These are phyloP conservation scores for Polytrichum commune DNA, from an alignment of 225 moss, liverwort and hornwort genomes.

Conservation along the genomic window DNA sequence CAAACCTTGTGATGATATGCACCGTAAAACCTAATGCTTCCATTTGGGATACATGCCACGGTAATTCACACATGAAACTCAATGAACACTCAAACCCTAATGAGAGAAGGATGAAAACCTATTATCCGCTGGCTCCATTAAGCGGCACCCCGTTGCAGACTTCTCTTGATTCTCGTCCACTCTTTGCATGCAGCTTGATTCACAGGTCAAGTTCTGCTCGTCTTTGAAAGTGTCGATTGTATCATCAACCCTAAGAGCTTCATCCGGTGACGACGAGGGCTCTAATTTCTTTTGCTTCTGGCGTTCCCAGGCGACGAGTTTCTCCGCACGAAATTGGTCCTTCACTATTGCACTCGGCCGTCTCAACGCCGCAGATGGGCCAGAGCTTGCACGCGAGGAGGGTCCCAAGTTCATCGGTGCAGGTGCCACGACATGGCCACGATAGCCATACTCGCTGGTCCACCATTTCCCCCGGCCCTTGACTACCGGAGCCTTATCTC, in stretches of 20 bases:
- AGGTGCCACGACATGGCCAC: conserved; percentile 19
- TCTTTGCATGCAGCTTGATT: too few species aligned
- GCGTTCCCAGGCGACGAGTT: background rate
- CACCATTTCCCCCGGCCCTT: conserved; percentile 72
- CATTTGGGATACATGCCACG: background rate
- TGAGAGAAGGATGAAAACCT: background rate
- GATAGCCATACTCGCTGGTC: conserved; percentile 59
- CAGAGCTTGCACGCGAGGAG: conserved; percentile 4
- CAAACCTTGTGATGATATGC: background rate
- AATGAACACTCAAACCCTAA: background rate
- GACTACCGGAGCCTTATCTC: conserved; percentile 31
- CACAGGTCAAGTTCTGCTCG: too few species aligned
- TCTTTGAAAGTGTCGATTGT: background rate
- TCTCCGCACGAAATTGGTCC: background rate
- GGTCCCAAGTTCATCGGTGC: conserved; percentile 8
- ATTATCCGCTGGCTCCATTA: background rate
- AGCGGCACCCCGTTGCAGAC: background rate
- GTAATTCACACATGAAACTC: background rate
- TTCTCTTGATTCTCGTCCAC: background rate
- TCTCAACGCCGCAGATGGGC: conserved; percentile 24
- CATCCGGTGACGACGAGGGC: too few species aligned
- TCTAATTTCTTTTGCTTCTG: background rate
- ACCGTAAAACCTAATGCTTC: background rate
- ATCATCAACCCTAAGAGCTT: background rate
- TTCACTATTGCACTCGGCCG: conserved; percentile 13